A percentile compares a stretch with the other conserved stretches of the same genome.
Evolutionary conservation across 108 stramenopile genomes (phyloP).

Genomic region (Craspedostauros australis): DNA sequence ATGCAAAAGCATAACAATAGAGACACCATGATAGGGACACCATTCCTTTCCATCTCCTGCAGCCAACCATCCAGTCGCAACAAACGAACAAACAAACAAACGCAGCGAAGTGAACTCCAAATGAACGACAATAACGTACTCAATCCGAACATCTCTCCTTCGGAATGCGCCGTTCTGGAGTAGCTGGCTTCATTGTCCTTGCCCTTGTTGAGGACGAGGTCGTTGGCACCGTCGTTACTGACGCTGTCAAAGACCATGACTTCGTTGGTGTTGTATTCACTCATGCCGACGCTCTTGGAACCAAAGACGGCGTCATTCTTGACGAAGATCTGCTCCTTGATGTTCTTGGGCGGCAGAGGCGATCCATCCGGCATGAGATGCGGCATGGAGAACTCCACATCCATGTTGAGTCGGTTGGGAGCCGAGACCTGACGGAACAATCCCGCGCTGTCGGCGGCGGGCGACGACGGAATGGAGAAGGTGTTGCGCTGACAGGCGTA

Average conservation of each 20-base stretch:
- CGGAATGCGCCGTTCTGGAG: slow-evolving; percentile 82
- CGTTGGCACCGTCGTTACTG: slow-evolving; percentile 9
- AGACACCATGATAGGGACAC: too few species aligned
- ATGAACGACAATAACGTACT: too few species aligned
- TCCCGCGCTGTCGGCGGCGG: slow-evolving; percentile 19
- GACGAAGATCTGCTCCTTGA: slow-evolving; percentile 40
- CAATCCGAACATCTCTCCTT: slow-evolving; percentile 90
- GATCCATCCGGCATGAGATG: slow-evolving; percentile 78
- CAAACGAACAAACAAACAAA: too few species aligned
- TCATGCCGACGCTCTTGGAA: slow-evolving; percentile 65
- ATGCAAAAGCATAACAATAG: too few species aligned
- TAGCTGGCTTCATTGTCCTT: slow-evolving; percentile 49
- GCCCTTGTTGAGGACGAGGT: slow-evolving; percentile 49
- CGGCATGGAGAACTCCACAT: slow-evolving; percentile 92
- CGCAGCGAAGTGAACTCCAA: neutral
- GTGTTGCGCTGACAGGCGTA: slow-evolving; percentile 96
- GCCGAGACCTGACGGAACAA: too few species aligned
- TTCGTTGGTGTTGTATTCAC: slow-evolving; percentile 78
- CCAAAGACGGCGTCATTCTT: slow-evolving; percentile 25
- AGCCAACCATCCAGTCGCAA: too few species aligned
- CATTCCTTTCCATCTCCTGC: too few species aligned
- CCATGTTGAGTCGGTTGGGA: slow-evolving; percentile 60
- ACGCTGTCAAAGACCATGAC: slow-evolving; percentile 80
- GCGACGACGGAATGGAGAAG: slow-evolving; percentile 57
- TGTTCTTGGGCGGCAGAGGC: slow-evolving; percentile 70